Conservation (phyloP, 768 basidiomycete genomes). For the Chiua virens region DNA sequence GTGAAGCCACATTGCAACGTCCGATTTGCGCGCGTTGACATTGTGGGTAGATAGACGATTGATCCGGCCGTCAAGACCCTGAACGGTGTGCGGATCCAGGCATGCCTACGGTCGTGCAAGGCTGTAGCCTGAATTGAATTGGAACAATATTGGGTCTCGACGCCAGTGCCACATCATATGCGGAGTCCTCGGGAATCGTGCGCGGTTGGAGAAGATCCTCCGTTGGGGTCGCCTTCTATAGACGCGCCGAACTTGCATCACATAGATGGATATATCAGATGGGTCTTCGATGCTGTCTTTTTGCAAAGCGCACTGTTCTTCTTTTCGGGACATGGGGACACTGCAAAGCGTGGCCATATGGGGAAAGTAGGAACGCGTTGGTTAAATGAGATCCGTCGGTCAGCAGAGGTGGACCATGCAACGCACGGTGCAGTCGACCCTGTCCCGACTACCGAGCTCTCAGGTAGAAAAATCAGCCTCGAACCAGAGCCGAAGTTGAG, state of each 20-base stretch:
- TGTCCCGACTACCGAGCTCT: conserved; percentile 2
- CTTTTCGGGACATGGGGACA: conserved; percentile 5
- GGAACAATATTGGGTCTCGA: neutral
- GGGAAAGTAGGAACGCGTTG: neutral
- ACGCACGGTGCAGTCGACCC: neutral
- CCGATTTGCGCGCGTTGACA: conserved; percentile 2
- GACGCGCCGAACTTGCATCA: conserved; percentile 12
- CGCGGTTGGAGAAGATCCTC: conserved; percentile 20
- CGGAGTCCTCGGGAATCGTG: conserved; percentile 20
- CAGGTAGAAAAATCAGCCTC: conserved; percentile 1
- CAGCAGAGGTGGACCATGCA: neutral
- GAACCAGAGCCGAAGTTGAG: neutral
- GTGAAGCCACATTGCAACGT: neutral
- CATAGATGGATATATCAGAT: conserved; percentile 17
- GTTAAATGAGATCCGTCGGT: conserved; percentile 2
- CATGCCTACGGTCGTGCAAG: conserved; percentile 7
- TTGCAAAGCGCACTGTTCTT: conserved; percentile 7
- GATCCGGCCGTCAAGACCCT: conserved; percentile 19
- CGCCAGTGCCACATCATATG: conserved; percentile 4
- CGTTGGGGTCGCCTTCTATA: conserved; percentile 15
- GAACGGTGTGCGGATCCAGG: conserved; percentile 15
- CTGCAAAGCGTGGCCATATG: neutral
- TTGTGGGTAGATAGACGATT: neutral
- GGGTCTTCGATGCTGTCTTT: conserved; percentile 15
- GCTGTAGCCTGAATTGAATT: conserved; percentile 2